Evolutionary conservation across 2,329 filamentous ascomycete genomes (phyloP), one percentile per base, ranked within the genome.

Genomic region (Whalleya microplaca): DNA sequence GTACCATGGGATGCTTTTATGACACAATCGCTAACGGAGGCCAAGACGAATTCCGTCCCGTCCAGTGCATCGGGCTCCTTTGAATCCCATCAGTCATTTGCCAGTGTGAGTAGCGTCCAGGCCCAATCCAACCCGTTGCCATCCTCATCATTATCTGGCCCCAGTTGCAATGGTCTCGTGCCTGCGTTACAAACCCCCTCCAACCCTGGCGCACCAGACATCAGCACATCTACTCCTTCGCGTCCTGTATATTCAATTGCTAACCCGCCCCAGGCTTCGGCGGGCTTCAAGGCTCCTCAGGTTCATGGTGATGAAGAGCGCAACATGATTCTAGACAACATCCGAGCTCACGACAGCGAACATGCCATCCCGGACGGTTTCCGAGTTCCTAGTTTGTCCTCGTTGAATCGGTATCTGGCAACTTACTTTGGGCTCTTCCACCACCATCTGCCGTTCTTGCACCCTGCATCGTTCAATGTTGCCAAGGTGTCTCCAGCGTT

Each of bases 381-480:
- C 81, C 89, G 92, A 63, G 83, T 98, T 45, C 95, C 95, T 5
- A 88, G 84, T 64, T 82, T 92, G 37, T 83, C 86, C 37, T 89
- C 91, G 2, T 78, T 98, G 72, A 98, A 99, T 76, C 86, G 92
- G 61, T 96, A 96, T 74, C 80, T 99, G 61, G 91, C 92, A 58
- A 96, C 94, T 1, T 99, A 98, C 80, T 99, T 98, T 75, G 92
- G 91, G 72, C 80, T 97, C 68, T 99, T 98, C 76, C 95, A 99
- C 71, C 95, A 96, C 69, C 95, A 99, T 71, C 77, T 98, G 70
- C 95, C 95, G 1, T 98, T 99, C 78, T 76, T 99, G 71, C 95
- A 99, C 71, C 93, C 94, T 44, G 86, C 91, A 16, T 96, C 95
- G 0, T 98, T 98, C 77, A 85, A 87, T 62, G 91, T 93, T 2